phyloP scores from a whole-genome alignment of 805 yeast species.

The Candida hispaniensis region DNA sequence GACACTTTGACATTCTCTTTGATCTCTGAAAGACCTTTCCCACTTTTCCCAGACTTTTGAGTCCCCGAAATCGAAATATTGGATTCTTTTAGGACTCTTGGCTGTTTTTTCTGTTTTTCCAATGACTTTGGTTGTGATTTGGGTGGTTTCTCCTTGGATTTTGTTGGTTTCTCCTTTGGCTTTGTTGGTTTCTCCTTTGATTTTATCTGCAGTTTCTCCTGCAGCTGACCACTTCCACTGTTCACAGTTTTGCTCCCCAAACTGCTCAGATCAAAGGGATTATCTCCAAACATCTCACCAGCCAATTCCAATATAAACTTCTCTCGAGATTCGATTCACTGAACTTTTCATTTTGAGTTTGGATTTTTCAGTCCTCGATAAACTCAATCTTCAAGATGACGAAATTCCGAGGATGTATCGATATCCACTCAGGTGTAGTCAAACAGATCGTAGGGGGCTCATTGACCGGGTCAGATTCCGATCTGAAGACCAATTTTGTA shows the following conservation, averaged over 20 bases:
- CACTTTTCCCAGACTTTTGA: no score
- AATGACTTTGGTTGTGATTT: no score
- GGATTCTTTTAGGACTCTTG: no score
- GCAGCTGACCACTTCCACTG: neutral
- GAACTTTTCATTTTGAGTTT: neutral
- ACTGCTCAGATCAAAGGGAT: conserved; percentile 12
- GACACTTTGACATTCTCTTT: no score
- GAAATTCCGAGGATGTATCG: conserved; percentile 85
- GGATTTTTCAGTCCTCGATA: conserved; percentile 4
- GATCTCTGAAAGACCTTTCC: no score
- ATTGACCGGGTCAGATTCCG: conserved; percentile 37
- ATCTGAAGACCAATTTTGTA: conserved; percentile 63
- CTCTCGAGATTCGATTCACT: neutral
- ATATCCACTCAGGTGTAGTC: conserved; percentile 88
- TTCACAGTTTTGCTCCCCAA: neutral
- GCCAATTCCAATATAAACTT: no score
- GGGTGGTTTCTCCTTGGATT: neutral
- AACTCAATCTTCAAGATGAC: conserved; percentile 45
- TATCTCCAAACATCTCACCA: conserved; percentile 15
- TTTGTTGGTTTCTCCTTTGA: neutral
- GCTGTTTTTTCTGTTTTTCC: no score
- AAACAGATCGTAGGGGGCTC: conserved; percentile 97
- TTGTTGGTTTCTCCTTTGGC: neutral
- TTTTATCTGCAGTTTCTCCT: neutral
- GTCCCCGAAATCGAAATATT: no score